These are phyloP conservation scores for Mariannaea sp. DNA, from an alignment of 2,329 filamentous ascomycete genomes.

Conservation along the genomic window DNA sequence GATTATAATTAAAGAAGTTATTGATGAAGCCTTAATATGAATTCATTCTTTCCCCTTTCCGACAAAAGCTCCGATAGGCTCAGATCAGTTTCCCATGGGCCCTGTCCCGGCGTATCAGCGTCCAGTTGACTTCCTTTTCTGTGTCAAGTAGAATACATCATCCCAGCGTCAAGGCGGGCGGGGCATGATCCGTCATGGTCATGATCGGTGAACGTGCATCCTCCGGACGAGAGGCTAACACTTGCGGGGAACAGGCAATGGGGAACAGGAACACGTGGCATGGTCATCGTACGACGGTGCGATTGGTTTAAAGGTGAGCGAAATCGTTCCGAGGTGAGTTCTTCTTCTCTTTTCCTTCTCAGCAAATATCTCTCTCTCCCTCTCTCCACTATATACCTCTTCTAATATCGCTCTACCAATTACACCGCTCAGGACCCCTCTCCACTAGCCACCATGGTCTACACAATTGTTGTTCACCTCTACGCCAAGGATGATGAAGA, in stretches of 20 bases:
- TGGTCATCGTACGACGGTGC: not conserved
- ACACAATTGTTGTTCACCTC: slow-evolving; percentile 71
- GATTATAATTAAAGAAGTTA: too few species aligned
- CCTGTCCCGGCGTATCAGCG: too few species aligned
- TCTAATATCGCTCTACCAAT: not conserved
- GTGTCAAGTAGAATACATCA: not conserved
- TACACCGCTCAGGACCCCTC: too few species aligned
- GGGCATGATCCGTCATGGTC: too few species aligned
- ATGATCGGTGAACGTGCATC: not conserved
- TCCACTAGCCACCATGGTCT: slow-evolving; percentile 59
- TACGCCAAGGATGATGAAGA: slow-evolving; percentile 70
- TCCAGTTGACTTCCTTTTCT: not conserved
- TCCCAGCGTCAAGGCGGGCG: too few species aligned
- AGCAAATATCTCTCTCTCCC: not conserved
- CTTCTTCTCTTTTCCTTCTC: not conserved
- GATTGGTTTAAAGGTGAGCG: not conserved
- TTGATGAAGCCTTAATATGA: too few species aligned
- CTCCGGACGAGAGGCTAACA: slow-evolving; percentile 1
- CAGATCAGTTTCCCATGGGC: too few species aligned
- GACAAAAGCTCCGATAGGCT: too few species aligned
- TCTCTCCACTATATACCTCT: not conserved
- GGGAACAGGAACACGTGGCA: slow-evolving; percentile 1
- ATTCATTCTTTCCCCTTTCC: too few species aligned
- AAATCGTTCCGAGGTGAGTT: not conserved
- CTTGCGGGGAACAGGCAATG: not conserved